Conservation (phyloP, 306 rosid species). For the Malus sieversii region DNA sequence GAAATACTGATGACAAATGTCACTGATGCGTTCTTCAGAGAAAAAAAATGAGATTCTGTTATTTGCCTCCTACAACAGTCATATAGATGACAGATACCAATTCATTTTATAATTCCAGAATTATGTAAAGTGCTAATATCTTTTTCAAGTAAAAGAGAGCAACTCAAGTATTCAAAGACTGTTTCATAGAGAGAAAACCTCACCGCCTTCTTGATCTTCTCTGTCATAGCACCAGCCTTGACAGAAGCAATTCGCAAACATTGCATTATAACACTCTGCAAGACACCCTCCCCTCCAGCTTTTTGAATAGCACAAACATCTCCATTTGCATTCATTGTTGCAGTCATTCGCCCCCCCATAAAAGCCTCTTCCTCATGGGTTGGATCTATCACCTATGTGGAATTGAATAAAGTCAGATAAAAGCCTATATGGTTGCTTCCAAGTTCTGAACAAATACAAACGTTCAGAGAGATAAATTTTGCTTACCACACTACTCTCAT, state of each 20-base stretch:
- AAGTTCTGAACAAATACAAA: slow-evolving; percentile 5
- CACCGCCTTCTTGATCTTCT: slow-evolving; percentile 69
- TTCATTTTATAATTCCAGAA: background rate
- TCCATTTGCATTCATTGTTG: slow-evolving; percentile 69
- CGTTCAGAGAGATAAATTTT: background rate
- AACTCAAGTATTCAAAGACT: background rate
- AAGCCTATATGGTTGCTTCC: background rate
- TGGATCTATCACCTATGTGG: slow-evolving; percentile 74
- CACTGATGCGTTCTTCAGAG: background rate
- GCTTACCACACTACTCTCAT: slow-evolving; percentile 56
- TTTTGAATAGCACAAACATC: slow-evolving; percentile 92
- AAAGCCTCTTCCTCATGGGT: slow-evolving; percentile 81
- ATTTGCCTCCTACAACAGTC: background rate
- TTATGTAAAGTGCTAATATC: background rate
- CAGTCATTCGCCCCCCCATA: slow-evolving; percentile 90
- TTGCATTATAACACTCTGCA: slow-evolving; percentile 56
- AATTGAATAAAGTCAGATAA: slow-evolving; percentile 9
- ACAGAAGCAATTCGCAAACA: slow-evolving; percentile 80
- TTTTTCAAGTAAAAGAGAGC: background rate
- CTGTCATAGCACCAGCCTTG: slow-evolving; percentile 71
- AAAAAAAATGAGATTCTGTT: background rate
- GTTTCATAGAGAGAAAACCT: slow-evolving; percentile 27
- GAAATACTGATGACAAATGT: background rate
- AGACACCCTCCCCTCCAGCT: slow-evolving; percentile 77
- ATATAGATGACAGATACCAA: background rate